Base-by-base conservation (phyloP, 2,329 filamentous ascomycete species). In the Fusarium sp. region DNA sequence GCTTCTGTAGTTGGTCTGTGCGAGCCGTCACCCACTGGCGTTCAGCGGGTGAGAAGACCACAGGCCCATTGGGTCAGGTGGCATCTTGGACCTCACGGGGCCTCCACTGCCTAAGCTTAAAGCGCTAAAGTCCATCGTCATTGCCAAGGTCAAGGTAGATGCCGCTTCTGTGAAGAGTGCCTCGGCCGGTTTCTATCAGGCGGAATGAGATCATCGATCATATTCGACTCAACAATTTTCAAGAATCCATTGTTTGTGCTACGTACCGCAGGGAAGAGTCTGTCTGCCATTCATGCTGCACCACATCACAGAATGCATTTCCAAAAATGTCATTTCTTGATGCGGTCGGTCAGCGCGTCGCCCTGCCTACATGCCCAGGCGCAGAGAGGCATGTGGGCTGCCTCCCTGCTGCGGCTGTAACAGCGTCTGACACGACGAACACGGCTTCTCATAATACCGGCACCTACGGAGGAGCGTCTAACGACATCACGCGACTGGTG, bases 401-500 rank as follows among this genome's bases (percentile, higher is more conserved):
- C 65, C 73, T 74, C 71, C 68, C 59, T 69, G 67, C 60, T 68
- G 41, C 27, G 16, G 27, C 59, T 18, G 57, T 37, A 52, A 59
- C 67, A 63, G 63, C 48, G 24, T 31, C 48, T 54, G 27, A 54
- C 48, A 54, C 48, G 48, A 54, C 48, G 50, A 60, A 31, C 43
- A 65, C 24, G 24, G 48, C 31, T 45, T 72, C 43, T 62, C 50
- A 62, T 72, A 65, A 56, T 59, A 73, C 52, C 60, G 70, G 61
- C 48, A 71, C 31, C 62, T 31, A 68, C 35, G 68, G 59, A 29
- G 52, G 35, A 56, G 68, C 61, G 37, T 60, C 57, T 73, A 66
- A 60, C 71, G 63, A 70, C 61, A 75, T 76, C 74, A 78, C 67
- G 68, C 70, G 76, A 76, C 65, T 69, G 62, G 20, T 37, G 43